phyloP scores from a whole-genome alignment of 2,329 filamentous ascomycete species.

The Phaeophleospora eucalypticola region DNA sequence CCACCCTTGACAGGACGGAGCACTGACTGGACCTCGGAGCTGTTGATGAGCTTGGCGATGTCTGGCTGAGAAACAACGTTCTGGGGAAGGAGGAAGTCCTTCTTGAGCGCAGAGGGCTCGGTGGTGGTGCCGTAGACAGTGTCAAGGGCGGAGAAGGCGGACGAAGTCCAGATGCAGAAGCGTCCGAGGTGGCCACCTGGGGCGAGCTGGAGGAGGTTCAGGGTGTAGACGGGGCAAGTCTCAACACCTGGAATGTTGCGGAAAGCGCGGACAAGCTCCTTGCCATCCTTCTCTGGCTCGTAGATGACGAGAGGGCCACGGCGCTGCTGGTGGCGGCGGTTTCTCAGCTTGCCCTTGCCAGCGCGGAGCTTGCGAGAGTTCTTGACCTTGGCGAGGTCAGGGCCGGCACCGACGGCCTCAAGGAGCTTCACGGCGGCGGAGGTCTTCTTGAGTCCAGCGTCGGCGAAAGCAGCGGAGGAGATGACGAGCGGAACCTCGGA shows the following conservation, averaged over 20 bases:
- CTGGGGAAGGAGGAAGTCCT: slow-evolving; percentile 95
- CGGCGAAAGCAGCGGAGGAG: slow-evolving; percentile 83
- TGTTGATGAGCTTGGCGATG: slow-evolving; percentile 97
- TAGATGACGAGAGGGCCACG: slow-evolving; percentile 97
- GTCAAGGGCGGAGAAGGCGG: slow-evolving; percentile 94
- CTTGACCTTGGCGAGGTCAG: slow-evolving; percentile 93
- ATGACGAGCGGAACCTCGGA: slow-evolving; percentile 96
- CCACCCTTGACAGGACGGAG: slow-evolving; percentile 88
- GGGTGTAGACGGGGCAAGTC: slow-evolving; percentile 85
- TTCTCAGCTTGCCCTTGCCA: slow-evolving; percentile 98
- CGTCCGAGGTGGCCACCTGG: slow-evolving; percentile 98
- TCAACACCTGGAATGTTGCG: slow-evolving; percentile 99
- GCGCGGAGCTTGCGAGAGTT: slow-evolving; percentile 94
- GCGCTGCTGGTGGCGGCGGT: slow-evolving; percentile 94
- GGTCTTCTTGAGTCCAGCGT: slow-evolving; percentile 79
- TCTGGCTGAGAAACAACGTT: slow-evolving; percentile 93
- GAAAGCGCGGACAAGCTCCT: slow-evolving; percentile 89
- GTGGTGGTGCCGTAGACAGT: slow-evolving; percentile 94
- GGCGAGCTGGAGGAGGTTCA: slow-evolving; percentile 98
- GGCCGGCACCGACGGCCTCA: slow-evolving; percentile 82
- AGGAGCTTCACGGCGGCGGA: slow-evolving; percentile 80
- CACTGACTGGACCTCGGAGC: slow-evolving; percentile 94
- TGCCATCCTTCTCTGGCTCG: slow-evolving; percentile 91
- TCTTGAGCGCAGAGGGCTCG: slow-evolving; percentile 86
- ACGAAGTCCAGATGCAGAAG: slow-evolving; percentile 98